phyloP scores from a whole-genome alignment of 2,329 filamentous ascomycete species.

The Teratosphaeria destructans region DNA sequence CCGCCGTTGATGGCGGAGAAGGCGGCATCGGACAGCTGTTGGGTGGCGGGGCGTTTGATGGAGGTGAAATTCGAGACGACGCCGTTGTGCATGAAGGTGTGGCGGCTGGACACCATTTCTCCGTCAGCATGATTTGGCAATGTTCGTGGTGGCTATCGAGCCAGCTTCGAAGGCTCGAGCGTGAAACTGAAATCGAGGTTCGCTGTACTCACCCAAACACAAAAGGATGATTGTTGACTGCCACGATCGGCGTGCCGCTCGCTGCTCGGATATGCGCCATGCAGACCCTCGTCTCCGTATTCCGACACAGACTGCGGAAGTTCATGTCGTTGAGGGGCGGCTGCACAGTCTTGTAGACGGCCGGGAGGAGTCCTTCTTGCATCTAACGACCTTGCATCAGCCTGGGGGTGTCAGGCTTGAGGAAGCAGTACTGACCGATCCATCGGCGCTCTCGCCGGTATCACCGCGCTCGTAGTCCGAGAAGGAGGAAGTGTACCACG shows the following conservation, averaged over 20 bases:
- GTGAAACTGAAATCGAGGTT: not conserved
- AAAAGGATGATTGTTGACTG: constrained; percentile 46
- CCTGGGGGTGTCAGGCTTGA: not conserved
- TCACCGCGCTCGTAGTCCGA: constrained; percentile 29
- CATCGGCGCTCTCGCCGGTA: constrained; percentile 17
- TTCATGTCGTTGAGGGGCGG: constrained; percentile 45
- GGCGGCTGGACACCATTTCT: constrained; percentile 19
- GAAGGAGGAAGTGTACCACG: constrained; percentile 42
- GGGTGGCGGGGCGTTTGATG: constrained; percentile 38
- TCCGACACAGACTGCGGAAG: constrained; percentile 42
- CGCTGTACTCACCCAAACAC: constrained; percentile 32
- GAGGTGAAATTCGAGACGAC: constrained; percentile 37
- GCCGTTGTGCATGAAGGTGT: constrained; percentile 49
- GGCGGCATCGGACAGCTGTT: constrained; percentile 36
- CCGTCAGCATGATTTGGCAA: not conserved
- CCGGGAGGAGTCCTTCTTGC: constrained; percentile 16
- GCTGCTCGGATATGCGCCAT: constrained; percentile 46
- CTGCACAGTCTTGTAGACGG: constrained; percentile 42
- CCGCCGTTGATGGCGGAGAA: constrained; percentile 40
- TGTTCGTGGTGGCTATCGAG: not conserved
- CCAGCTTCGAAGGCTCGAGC: not conserved
- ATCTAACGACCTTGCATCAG: not conserved
- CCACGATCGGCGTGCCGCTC: constrained; percentile 37
- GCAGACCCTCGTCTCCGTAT: constrained; percentile 40
- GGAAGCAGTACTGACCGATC: constrained; percentile 3